Conservation (phyloP, 2,329 filamentous ascomycete species). For the Lomentospora prolificans region DNA sequence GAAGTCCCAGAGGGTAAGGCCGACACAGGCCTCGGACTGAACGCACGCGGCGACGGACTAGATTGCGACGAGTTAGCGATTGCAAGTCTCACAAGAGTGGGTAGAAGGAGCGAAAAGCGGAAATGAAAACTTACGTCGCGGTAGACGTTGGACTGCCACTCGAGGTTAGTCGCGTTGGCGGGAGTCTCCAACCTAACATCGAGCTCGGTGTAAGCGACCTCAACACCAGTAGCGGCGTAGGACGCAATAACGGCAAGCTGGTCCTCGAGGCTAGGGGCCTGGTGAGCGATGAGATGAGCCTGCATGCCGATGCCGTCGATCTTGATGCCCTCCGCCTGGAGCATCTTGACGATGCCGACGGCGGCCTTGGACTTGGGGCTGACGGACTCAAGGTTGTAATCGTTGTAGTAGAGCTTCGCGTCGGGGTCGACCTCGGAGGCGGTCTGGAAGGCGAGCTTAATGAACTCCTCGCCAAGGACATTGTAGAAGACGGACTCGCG, state of each 20-base stretch:
- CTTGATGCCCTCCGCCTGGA: constrained; percentile 38
- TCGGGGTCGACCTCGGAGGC: constrained; percentile 42
- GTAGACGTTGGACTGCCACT: constrained; percentile 21
- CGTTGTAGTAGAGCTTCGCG: constrained; percentile 47
- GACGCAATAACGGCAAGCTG: constrained; percentile 30
- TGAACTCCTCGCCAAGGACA: constrained; percentile 45
- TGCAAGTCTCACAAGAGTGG: not conserved
- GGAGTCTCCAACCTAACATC: constrained; percentile 34
- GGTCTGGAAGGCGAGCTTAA: constrained; percentile 47
- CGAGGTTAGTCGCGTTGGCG: constrained; percentile 18
- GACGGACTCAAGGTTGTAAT: constrained; percentile 51
- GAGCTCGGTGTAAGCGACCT: constrained; percentile 45
- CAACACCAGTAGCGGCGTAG: constrained; percentile 34
- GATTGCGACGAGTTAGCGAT: not conserved
- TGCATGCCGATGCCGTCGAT: constrained; percentile 57
- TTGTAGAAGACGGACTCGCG: constrained; percentile 43
- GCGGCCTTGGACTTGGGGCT: constrained; percentile 35
- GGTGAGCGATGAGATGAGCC: constrained; percentile 47
- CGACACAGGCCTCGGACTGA: constrained; percentile 19
- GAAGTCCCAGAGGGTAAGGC: constrained; percentile 26
- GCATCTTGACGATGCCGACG: constrained; percentile 32
- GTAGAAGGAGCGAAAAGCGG: not conserved
- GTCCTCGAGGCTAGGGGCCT: constrained; percentile 31
- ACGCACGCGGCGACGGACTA: constrained; percentile 19
- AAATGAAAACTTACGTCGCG: constrained; percentile 13